Evolutionary conservation across 2,329 filamentous ascomycete genomes (phyloP).

Genomic region (Xylariaceae sp.): DNA sequence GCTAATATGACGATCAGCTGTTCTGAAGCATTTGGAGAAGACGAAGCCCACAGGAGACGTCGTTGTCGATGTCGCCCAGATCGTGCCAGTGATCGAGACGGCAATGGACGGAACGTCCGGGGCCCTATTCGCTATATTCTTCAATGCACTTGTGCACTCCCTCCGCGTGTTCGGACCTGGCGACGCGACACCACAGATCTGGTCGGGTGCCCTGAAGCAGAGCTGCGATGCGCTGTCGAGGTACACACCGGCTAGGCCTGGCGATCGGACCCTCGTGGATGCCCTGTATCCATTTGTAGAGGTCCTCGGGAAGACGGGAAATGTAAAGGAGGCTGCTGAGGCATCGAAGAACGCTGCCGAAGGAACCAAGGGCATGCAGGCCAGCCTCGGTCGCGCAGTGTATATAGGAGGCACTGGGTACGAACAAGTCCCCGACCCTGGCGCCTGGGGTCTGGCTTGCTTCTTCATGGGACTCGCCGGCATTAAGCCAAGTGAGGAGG

Average conservation of each 20-base stretch:
- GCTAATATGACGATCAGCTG: constrained; percentile 30
- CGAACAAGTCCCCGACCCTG: constrained; percentile 58
- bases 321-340: constrained; percentile 64
- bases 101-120: constrained; percentile 57
- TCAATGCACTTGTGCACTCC: constrained; percentile 72
- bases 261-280: constrained; percentile 86
- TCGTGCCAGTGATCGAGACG: constrained; percentile 48
- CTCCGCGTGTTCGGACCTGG: constrained; percentile 37
- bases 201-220: constrained; percentile 61
- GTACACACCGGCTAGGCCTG: constrained; percentile 84
- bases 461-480: constrained; percentile 74
- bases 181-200: constrained; percentile 32
- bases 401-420: constrained; percentile 73
- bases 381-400: constrained; percentile 74
- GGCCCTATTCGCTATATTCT: constrained; percentile 69
- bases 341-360: constrained; percentile 71
- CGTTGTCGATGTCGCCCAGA: constrained; percentile 43
- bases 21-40: constrained; percentile 41
- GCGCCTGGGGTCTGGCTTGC: constrained; percentile 66
- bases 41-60: constrained; percentile 42
- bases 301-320: constrained; percentile 54
- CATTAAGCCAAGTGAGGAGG: constrained; percentile 35
- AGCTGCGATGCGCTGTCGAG: constrained; percentile 64
- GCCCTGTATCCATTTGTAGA: constrained; percentile 83
- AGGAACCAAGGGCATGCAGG: constrained; percentile 84